Evolutionary conservation across 495 filamentous ascomycete genomes (phyloP).

Genomic region (Hypoxylon intermedium): DNA sequence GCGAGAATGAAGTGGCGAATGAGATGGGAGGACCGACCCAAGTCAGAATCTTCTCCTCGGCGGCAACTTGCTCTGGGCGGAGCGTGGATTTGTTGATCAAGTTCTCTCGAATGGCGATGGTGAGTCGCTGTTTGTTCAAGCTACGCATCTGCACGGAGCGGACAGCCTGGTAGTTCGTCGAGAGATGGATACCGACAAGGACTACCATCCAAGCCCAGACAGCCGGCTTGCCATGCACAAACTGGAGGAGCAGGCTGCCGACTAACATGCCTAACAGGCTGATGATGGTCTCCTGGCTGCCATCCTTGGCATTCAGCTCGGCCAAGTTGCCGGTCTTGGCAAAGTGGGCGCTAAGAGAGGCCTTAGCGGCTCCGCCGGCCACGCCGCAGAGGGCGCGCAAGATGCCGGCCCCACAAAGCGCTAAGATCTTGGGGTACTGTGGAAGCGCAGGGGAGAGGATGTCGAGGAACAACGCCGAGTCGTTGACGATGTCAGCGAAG

Average conservation of each 20-base stretch:
- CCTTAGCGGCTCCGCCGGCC: conserved; percentile 87
- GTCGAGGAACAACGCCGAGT: conserved; percentile 87
- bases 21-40: conserved; percentile 48
- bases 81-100: conserved; percentile 62
- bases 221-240: conserved; percentile 69
- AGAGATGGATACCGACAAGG: conserved; percentile 76
- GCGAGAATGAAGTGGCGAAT: conserved; percentile 38
- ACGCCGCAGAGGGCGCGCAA: conserved; percentile 87
- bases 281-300: conserved; percentile 94
- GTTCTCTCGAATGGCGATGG: conserved; percentile 72
- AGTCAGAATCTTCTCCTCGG: conserved; percentile 75
- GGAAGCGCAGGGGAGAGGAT: conserved; percentile 84
- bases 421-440: conserved; percentile 66
- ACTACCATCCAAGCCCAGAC: conserved; percentile 79
- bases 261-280: conserved; percentile 88
- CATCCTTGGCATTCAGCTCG: conserved; percentile 95
- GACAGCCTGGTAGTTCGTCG: conserved; percentile 85
- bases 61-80: conserved; percentile 67
- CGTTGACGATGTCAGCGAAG: conserved; percentile 90
- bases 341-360: conserved; percentile 91
- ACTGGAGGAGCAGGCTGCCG: conserved; percentile 80
- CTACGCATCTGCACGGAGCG: conserved; percentile 81
- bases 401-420: conserved; percentile 78
- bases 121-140: conserved; percentile 88
- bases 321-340: conserved; percentile 86